Evolutionary conservation across 768 basidiomycete species (phyloP), one percentile per base, ranked within the genome.

Genomic region (Termitomyces eurrhizus): DNA sequence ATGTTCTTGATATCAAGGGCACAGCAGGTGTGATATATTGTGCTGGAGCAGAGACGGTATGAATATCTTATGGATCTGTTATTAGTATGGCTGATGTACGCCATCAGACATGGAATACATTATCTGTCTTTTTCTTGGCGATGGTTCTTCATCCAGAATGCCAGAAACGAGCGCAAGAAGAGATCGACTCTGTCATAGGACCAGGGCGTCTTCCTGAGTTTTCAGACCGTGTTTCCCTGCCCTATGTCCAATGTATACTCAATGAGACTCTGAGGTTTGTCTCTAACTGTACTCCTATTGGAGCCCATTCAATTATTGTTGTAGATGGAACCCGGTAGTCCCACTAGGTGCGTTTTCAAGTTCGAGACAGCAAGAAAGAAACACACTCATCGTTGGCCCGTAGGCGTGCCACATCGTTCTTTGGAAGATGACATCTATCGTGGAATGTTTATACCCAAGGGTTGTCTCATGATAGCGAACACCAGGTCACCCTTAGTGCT

Each of bases 131-230:
- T 37, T 63, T 75, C 32, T 59, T 71, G 24, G 69, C 66, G 3
- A 74, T 73, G 72, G 42, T 67, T 3, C 59, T 69, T 21, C 49
- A 69, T 60, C 74, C 70, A 70, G 37, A 53, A 53, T 53, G 37
- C 14, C 52, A 53, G 37, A 37, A 53, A 39, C 52, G 52, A 18
- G 52, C 71, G 13, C 74, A 73, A 58, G 59, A 62, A 7, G 73
- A 75, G 58, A 65, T 75, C 35, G 73, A 73, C 55, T 18, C 49
- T 11, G 67, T 73, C 9, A 49, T 72, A n/a, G 70, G 70, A 9
- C 8, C 35, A 2, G 64, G 60, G 7, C 58, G 71, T 11, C 68
- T 75, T 24, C 74, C 74, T 0, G 63, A 61, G 13, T 61, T 71
- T 45, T 51, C 39, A 12, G 72, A 73, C 41, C 53, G 65, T 9